Conservation (phyloP, 2,329 filamentous ascomycete species). For the Cercospora sojina region DNA sequence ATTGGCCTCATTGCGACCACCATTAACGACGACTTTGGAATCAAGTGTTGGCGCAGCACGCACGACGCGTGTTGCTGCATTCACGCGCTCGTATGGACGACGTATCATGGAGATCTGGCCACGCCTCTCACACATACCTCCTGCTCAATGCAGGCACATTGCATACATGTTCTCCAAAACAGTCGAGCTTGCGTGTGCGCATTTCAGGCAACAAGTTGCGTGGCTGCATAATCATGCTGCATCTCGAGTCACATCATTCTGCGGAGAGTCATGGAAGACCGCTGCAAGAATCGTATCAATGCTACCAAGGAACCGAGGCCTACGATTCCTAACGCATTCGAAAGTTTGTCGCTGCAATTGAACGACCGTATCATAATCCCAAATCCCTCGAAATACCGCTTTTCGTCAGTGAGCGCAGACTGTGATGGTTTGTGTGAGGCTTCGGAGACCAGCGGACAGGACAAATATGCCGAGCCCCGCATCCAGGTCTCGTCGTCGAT, state of each 20-base stretch:
- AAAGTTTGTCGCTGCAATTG: neutral
- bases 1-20: neutral
- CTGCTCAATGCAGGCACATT: neutral
- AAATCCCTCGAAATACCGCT: neutral
- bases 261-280: neutral
- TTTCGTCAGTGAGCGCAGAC: neutral
- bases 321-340: neutral
- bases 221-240: neutral
- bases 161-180: neutral
- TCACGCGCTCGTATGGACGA: neutral
- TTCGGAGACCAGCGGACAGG: neutral
- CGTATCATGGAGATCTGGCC: neutral
- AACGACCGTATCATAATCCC: neutral
- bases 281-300: neutral
- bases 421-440: neutral
- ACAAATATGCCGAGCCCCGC: neutral
- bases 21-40: neutral
- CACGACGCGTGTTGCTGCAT: neutral
- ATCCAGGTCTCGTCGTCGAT: neutral
- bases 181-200: neutral
- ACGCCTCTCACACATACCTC: neutral
- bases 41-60: neutral
- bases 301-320: neutral
- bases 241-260: neutral
- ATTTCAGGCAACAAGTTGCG: neutral